Evolutionary conservation across 345 rosid genomes (phyloP).

Genomic region (Rhodamnia argentea): DNA sequence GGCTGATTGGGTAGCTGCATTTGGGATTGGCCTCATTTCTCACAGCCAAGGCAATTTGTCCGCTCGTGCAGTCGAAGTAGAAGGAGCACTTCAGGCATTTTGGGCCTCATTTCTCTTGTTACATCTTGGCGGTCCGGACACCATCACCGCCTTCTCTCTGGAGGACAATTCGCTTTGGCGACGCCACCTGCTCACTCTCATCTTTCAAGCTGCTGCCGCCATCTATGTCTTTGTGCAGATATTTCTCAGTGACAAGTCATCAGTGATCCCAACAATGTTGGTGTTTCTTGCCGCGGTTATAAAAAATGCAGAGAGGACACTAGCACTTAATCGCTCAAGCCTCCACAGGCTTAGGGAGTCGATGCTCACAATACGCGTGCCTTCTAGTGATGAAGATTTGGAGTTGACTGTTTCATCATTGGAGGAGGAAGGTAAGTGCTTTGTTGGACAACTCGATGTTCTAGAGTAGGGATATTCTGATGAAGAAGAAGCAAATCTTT

Average conservation of each 20-base stretch:
- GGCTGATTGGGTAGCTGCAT: background rate
- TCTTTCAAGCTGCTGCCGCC: fast-evolving
- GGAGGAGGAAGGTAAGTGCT: fast-evolving
- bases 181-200: background rate
- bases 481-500: background rate
- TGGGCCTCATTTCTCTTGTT: background rate
- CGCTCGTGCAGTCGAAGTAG: fast-evolving
- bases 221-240: background rate
- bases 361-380: background rate
- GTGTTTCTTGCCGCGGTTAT: background rate
- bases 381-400: too few species aligned
- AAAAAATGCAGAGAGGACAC: background rate
- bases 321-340: background rate
- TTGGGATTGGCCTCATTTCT: background rate
- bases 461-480: fast-evolving
- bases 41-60: background rate
- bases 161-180: background rate
- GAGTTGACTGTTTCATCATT: fast-evolving
- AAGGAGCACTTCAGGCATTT: background rate
- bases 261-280: fast-evolving
- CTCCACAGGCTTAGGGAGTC: fast-evolving
- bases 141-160: fast-evolving
- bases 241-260: background rate
- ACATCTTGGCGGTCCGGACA: background rate
- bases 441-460: background rate